Base-by-base conservation (phyloP, 495 filamentous ascomycete species). In the Aspergillus hancockii region DNA sequence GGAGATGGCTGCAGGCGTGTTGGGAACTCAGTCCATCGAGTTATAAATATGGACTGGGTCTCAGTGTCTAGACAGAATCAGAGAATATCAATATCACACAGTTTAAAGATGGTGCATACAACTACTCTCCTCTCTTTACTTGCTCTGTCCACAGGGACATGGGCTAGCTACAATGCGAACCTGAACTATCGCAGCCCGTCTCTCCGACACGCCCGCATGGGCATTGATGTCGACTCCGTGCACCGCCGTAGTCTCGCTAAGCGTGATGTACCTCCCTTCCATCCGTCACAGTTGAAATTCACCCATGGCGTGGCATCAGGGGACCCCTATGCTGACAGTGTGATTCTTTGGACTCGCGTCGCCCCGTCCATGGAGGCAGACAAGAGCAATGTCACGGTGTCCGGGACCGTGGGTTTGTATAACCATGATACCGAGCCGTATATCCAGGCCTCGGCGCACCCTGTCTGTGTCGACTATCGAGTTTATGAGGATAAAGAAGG, bases 221-320 rank as follows among this genome's bases (percentile, higher is more conserved):
- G 81, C 16, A 75, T 88, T 25, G 77, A 79, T 9, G 76, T 84
- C 28, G 76, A 64, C 25, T 78, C 72, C 51, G 75, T 81, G 51
- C 34, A 52, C 16, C 46, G 47, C 8, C 55, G 61, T 34, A 63
- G 61, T 28, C 61, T 63, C 32, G 66, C 71, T 1, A 70, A 67
- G 51, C 67, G 64, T 14, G 50, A 58, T 5, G 67, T 63, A 36
- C 73, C 76, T 16, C 58, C 70, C 10, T 77, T 78, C 71, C 61
- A 71, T 38, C 62, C 82, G 18, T 72, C 73, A 22, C 61, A 78
- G 57, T 71, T 88, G 45, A 79, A 80, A 59, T 89, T 90, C 67
- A 89, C 86, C 8, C 87, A 89, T 59, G 84, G 86, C 58, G 79
- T 89, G 12, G 87, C 87, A n/a, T 86, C 83, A 9, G 87, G 87